A percentile compares a stretch with the other conserved stretches of the same genome.
These are phyloP conservation scores for Sequoiadendron giganteum DNA, from an alignment of 75 land plant genomes.

Conservation along the genomic window DNA sequence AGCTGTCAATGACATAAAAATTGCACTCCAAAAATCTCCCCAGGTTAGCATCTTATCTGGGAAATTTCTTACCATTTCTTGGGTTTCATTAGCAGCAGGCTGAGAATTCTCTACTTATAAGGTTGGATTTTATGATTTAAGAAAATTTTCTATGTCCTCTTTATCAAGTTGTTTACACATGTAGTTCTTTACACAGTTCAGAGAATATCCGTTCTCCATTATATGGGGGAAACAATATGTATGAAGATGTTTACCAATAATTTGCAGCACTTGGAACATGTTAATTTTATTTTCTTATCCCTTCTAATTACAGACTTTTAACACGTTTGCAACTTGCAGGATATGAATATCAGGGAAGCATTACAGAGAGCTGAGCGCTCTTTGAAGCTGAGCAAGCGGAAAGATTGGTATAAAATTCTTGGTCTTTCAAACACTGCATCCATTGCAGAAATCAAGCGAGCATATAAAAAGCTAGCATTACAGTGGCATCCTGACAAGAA, in stretches of 20 bases:
- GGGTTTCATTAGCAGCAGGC: background rate
- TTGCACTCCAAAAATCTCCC: conserved; percentile 78
- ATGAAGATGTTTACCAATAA: background rate
- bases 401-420: conserved; percentile 97
- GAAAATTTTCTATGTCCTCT: background rate
- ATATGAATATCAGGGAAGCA: conserved; percentile 73
- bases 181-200: background rate
- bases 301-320: background rate
- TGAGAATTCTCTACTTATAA: background rate
- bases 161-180: background rate
- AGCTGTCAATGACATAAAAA: conserved; percentile 85
- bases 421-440: conserved; percentile 88
- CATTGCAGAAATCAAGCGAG: conserved; percentile 81
- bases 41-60: conserved; percentile 44
- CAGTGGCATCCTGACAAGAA: conserved; percentile 99
- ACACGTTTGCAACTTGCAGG: conserved; percentile 38
- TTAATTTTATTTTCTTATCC: background rate
- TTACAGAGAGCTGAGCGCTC: conserved; percentile 84
- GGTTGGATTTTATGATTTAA: background rate
- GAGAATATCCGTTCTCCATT: background rate
- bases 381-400: conserved; percentile 90
- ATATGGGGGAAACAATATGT: background rate
- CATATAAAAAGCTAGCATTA: conserved; percentile 97
- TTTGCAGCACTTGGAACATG: background rate
- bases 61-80: background rate